Evolutionary conservation across 495 filamentous ascomycete genomes (phyloP), one percentile per base, ranked within the genome.

Genomic region (Penicillium fimorum): DNA sequence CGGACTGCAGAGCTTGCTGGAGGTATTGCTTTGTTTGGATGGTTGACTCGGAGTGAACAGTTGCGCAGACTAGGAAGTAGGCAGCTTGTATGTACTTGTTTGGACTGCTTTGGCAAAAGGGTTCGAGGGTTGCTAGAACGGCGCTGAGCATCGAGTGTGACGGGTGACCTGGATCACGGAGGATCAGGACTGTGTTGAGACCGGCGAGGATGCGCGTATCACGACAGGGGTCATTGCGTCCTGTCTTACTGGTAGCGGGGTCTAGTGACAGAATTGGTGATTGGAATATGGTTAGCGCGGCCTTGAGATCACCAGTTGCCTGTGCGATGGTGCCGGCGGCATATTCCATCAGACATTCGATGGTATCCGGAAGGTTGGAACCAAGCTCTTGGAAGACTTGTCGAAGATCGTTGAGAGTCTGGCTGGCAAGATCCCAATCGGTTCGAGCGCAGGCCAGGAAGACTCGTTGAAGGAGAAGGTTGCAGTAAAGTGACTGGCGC

Each of bases 171-270:
- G 82, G 81, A 37, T 85, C 75, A 44, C 91, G 89, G 59, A 96
- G 76, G 53, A 97, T 94, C 67, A 92, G 86, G 25, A 96, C 72
- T 22, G 81, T 80, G 70, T 96, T 97, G 55, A 99, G 81, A 5
- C 84, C 76, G 5, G 91, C 88, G 11, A 97, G 81, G 47, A 96
- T 82, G 9, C 85, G 76, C 18, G 95, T 74, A 58, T 96, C 90
- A 4, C 82, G 79, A 45, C 81, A 79, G n/a, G 85, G 74, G 35
- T 85, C 80, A 50, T 81, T 75, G 47, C 70, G 72, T 44, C 70
- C 59, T 59, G 70, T 72, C 42, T 63, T 70, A 56, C 64, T 79
- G 51, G 61, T 71, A 17, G 63, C 65, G 29, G 76, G 67, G 17
- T 87, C 77, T 25, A 79, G 65, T 22, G 70, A 72, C 55, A 96